Evolutionary conservation across 2,329 filamentous ascomycete genomes (phyloP), one percentile per base, ranked within the genome.

Genomic region (Cercospora zeina): DNA sequence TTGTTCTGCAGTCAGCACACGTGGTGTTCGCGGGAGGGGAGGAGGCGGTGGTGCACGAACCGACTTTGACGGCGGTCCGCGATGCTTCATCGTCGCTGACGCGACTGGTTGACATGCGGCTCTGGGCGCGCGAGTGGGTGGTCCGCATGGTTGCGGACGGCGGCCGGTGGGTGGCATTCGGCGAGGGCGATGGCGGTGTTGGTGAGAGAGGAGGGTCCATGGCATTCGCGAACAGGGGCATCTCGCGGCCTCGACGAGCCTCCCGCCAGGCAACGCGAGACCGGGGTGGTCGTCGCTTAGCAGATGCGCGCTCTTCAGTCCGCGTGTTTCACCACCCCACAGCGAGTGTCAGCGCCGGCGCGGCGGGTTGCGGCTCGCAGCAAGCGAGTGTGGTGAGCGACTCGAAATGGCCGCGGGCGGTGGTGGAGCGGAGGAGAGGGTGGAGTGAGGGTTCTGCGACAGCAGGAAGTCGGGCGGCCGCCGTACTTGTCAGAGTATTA

Each of bases 41-140:
- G 31, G 36, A 11, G 45, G 42, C n/a, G 11, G 8, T 37, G 14
- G 31, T 21, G 24, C 42, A 67, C 67, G 31, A 57, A 68, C 67
- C 67, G 13, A 68, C 67, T 67, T 67, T 68, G 39, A 68, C 67
- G 19, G 67, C 65, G 4, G 67, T 68, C 31, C 62, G 62, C 59
- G 51, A 59, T 34, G 14, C 61, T 13, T 67, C 66, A 3, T 68
- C 67, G 56, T 68, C 67, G 62, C 67, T 67, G 55, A 45, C 54
- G 33, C 63, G 61, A 51, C 64, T 66, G 33, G 58, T 58, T 34
- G 62, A 62, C 49, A 68, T 65, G 64, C 61, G 61, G 58, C 59
- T 64, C 49, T 54, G 34, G 49, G 64, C 68, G 59, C 65, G 55
- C 47, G 61, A 55, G 53, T 62, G 61, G n/a, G 45, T 47, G 16